Conservation (phyloP, 495 filamentous ascomycete genomes). For the Podospora didyma region DNA sequence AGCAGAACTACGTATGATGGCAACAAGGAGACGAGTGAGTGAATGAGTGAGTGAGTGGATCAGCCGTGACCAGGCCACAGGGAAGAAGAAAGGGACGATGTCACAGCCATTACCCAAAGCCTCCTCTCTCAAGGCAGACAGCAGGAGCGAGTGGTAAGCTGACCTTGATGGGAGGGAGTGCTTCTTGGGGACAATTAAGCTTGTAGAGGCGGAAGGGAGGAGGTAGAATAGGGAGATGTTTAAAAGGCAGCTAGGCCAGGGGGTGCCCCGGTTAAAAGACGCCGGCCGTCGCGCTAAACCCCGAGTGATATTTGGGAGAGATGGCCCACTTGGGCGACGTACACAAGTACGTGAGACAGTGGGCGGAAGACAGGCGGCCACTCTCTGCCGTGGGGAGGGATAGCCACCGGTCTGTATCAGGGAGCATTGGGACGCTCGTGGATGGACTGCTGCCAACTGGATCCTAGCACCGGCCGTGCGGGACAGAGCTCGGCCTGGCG, state of each 20-base stretch:
- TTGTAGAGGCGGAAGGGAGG: conserved; percentile 5
- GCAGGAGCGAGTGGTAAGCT: conserved; percentile 19
- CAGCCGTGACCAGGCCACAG: conserved; percentile 11
- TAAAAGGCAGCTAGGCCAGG: conserved; percentile 17
- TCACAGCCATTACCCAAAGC: conserved; percentile 19
- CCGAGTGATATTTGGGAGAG: conserved; percentile 16
- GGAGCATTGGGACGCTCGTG: conserved; percentile 7
- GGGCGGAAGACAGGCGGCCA: not conserved
- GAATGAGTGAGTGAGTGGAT: conserved; percentile 11
- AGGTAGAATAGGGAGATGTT: conserved; percentile 9
- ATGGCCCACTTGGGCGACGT: conserved; percentile 11
- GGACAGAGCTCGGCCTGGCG: conserved; percentile 1
- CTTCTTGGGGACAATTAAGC: conserved; percentile 12
- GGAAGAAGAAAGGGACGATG: conserved; percentile 13
- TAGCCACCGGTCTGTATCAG: conserved; percentile 5
- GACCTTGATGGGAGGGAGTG: conserved; percentile 6
- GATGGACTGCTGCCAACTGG: not conserved
- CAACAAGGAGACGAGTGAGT: conserved; percentile 10
- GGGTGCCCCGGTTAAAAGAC: conserved; percentile 20
- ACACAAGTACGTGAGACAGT: not conserved
- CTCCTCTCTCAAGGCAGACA: conserved; percentile 8
- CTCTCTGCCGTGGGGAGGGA: not conserved
- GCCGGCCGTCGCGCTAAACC: conserved; percentile 15
- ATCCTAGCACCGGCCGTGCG: not conserved
- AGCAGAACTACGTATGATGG: conserved; percentile 19